phyloP scores from a whole-genome alignment of 129 eudicot genomes.

The Artemisia argyi region DNA sequence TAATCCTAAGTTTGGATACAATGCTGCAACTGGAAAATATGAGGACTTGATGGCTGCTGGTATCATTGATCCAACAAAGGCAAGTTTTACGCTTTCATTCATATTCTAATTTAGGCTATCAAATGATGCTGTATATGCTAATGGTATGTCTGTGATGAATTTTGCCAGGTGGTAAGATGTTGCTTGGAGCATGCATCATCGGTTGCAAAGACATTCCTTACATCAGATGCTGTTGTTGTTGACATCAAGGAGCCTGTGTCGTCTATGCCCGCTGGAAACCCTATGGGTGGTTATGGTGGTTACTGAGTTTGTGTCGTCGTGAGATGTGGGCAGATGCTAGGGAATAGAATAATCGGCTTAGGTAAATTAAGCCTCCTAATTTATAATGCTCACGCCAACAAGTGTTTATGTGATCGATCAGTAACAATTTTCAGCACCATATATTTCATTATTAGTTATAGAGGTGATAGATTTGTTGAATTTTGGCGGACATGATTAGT shows the following conservation, averaged over 20 bases:
- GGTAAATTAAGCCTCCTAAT: not conserved
- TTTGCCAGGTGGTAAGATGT: constrained; percentile 51
- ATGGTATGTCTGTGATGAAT: not conserved
- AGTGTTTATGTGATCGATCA: not conserved
- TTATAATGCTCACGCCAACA: not conserved
- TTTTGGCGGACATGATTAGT: not conserved
- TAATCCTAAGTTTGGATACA: constrained; percentile 49
- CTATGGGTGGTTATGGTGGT: constrained; percentile 50
- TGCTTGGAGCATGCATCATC: constrained; percentile 34
- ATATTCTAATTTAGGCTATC: not conserved
- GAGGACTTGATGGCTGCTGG: constrained; percentile 72
- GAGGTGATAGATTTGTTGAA: not conserved
- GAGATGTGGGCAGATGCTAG: constrained; percentile 6
- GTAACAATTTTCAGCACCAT: not conserved
- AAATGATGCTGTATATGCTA: not conserved
- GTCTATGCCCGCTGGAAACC: constrained; percentile 39
- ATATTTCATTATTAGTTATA: not conserved
- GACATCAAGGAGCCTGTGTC: constrained; percentile 47
- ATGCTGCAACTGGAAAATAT: constrained; percentile 59
- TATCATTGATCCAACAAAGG: constrained; percentile 72
- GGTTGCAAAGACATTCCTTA: constrained; percentile 52
- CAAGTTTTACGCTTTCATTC: constrained; percentile 1
- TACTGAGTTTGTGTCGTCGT: constrained; percentile 8
- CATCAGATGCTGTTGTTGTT: constrained; percentile 55
- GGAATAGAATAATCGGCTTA: not conserved